Percentiles rank a stretch among this genome's conserved stretches.
These are phyloP conservation scores for Carpinus viminea DNA, from an alignment of 306 rosid genomes.

Conservation along the genomic window DNA sequence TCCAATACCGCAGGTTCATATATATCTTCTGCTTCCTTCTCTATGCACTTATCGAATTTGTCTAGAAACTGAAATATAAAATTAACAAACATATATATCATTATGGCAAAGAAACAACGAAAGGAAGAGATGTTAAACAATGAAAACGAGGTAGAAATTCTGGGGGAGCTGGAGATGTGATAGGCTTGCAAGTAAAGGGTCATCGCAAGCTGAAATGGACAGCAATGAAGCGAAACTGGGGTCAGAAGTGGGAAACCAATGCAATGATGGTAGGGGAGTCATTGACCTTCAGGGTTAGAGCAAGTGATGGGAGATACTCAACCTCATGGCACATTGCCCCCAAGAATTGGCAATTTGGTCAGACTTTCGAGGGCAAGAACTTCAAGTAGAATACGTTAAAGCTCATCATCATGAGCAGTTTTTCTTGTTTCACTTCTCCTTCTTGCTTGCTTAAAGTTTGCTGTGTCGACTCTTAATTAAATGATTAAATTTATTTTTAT, in stretches of 20 bases:
- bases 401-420: no score
- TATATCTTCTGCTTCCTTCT: background rate
- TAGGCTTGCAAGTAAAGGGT: slow-evolving; percentile 60
- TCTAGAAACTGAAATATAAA: background rate
- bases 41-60: background rate
- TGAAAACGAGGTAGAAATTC: slow-evolving; percentile 59
- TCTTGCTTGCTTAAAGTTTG: background rate
- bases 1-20: slow-evolving; percentile 66
- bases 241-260: slow-evolving; percentile 68
- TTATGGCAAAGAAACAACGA: background rate
- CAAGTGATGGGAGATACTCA: slow-evolving; percentile 57
- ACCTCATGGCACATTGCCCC: slow-evolving; percentile 53
- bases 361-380: slow-evolving; percentile 69
- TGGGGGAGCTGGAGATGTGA: slow-evolving; percentile 76
- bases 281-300: slow-evolving; percentile 55
- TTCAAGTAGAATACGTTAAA: slow-evolving; percentile 23
- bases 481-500: no score
- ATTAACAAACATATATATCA: background rate
- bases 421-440: no score
- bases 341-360: slow-evolving; percentile 70
- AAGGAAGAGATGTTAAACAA: background rate
- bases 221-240: slow-evolving; percentile 59
- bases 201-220: slow-evolving; percentile 59
- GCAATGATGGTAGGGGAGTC: slow-evolving; percentile 62
- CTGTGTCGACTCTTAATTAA: no score